These are phyloP conservation scores for Backusella parvicylindrica DNA, from an alignment of 192 early-diverging fungal species.

Conservation along the genomic window DNA sequence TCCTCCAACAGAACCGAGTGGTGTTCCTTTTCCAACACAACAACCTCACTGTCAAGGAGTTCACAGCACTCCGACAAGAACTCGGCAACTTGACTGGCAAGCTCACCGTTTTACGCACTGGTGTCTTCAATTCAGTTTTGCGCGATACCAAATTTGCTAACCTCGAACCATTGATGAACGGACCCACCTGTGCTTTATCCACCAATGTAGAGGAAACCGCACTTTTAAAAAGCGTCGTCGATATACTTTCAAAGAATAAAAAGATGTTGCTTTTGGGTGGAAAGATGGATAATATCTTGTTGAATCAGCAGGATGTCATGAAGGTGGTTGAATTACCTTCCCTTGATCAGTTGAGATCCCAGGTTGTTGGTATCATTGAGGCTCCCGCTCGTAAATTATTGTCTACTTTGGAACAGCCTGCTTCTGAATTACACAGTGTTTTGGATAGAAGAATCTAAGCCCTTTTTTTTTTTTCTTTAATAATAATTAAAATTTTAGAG, in stretches of 20 bases:
- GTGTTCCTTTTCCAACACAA: slow-evolving; percentile 58
- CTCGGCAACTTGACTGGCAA: slow-evolving; percentile 22
- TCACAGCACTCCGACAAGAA: slow-evolving; percentile 45
- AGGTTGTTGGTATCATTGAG: slow-evolving; percentile 46
- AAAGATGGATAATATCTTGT: slow-evolving; percentile 47
- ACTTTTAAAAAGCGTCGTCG: slow-evolving; percentile 36
- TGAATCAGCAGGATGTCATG: slow-evolving; percentile 47
- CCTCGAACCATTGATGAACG: slow-evolving; percentile 44
- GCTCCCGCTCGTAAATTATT: slow-evolving; percentile 42
- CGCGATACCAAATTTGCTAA: slow-evolving; percentile 43
- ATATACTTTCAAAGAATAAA: slow-evolving; percentile 46
- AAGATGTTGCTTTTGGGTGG: slow-evolving; percentile 56
- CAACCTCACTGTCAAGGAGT: slow-evolving; percentile 54
- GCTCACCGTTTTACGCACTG: slow-evolving; percentile 42
- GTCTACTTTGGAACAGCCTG: slow-evolving; percentile 29
- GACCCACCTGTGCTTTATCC: slow-evolving; percentile 50
- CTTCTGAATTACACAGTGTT: slow-evolving; percentile 30
- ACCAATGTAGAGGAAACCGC: slow-evolving; percentile 42
- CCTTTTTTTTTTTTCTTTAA: neutral
- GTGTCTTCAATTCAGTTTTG: slow-evolving; percentile 46
- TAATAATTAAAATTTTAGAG: neutral
- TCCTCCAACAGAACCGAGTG: slow-evolving; percentile 46
- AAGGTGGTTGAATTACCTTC: slow-evolving; percentile 48
- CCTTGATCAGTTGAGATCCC: slow-evolving; percentile 38
- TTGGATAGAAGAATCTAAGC: slow-evolving; percentile 31